Percentiles rank a stretch among this genome's conserved stretches.
Conservation (phyloP, 2,329 filamentous ascomycete genomes). For the Fusarium brachygibbosum region DNA sequence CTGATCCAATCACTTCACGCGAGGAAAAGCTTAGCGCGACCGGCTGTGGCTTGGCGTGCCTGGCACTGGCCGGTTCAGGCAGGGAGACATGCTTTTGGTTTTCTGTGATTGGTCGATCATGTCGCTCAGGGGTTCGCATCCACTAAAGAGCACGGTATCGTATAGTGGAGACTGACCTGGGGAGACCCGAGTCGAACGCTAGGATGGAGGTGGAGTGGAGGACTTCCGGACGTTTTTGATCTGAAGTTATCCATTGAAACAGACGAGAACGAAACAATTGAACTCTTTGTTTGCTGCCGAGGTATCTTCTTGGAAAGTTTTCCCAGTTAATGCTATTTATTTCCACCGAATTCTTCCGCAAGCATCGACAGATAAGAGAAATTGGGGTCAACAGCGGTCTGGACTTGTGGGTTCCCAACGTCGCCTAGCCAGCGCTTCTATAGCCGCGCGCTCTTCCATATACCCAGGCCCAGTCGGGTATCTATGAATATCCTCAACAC, state of each 20-base stretch:
- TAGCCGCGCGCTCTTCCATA: conserved; percentile 27
- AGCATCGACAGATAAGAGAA: neutral
- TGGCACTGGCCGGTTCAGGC: conserved; percentile 30
- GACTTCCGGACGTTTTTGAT: conserved; percentile 19
- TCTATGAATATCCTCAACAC: neutral
- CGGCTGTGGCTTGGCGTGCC: conserved; percentile 24
- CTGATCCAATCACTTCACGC: conserved; percentile 23
- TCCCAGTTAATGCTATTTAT: conserved; percentile 7
- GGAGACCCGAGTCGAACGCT: conserved; percentile 2
- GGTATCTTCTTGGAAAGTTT: neutral
- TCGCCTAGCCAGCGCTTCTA: conserved; percentile 21
- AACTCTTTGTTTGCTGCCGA: neutral
- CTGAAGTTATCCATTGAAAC: conserved; percentile 9
- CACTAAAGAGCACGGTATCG: conserved; percentile 24
- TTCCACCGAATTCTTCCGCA: neutral
- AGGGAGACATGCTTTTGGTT: conserved; percentile 15
- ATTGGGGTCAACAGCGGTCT: neutral
- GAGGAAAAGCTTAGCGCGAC: conserved; percentile 33
- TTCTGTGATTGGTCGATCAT: conserved; percentile 3
- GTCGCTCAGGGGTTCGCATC: conserved; percentile 17
- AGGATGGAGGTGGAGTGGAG: neutral
- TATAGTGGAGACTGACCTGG: conserved; percentile 13
- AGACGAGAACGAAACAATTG: conserved; percentile 13
- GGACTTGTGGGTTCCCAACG: neutral
- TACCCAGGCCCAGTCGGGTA: neutral